These are phyloP conservation scores for Heritiera fomes DNA, from an alignment of 345 rosid species.

Conservation along the genomic window DNA sequence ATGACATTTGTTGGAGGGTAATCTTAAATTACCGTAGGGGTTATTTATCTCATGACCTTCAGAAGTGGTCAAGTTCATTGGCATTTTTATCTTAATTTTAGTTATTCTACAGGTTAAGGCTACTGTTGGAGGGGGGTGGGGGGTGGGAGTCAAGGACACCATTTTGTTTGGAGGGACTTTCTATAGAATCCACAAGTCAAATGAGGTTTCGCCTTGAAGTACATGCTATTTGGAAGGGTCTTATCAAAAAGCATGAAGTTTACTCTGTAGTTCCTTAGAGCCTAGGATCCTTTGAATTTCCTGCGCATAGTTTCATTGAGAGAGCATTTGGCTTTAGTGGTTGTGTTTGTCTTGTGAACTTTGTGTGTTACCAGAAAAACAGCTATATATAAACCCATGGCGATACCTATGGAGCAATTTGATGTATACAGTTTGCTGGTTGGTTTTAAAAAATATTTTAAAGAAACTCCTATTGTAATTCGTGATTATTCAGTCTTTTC, in stretches of 20 bases:
- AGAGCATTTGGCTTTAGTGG: not conserved
- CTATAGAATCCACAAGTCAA: not conserved
- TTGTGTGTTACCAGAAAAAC: not conserved
- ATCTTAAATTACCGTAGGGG: not conserved
- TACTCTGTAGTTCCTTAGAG: not conserved
- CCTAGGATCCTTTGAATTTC: not conserved
- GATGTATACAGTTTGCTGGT: not conserved
- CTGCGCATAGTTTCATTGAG: not conserved
- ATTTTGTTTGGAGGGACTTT: not conserved
- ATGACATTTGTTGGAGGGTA: conserved; percentile 5
- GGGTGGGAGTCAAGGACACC: too few relatives aligned
- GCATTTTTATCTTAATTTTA: not conserved
- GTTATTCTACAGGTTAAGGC: not conserved
- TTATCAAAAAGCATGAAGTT: not conserved
- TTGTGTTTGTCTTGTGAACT: not conserved
- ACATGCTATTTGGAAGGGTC: not conserved
- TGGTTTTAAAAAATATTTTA: not conserved
- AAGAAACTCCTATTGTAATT: not conserved
- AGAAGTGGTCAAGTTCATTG: not conserved
- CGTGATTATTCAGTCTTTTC: not conserved
- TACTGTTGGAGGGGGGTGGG: not conserved
- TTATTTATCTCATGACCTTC: not conserved
- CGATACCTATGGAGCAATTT: not conserved
- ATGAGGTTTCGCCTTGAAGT: not conserved
- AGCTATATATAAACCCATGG: too few relatives aligned